Evolutionary conservation across 108 stramenopile species (phyloP), one percentile per base, ranked within the genome.

Genomic region (Fragilaria crotonensis): DNA sequence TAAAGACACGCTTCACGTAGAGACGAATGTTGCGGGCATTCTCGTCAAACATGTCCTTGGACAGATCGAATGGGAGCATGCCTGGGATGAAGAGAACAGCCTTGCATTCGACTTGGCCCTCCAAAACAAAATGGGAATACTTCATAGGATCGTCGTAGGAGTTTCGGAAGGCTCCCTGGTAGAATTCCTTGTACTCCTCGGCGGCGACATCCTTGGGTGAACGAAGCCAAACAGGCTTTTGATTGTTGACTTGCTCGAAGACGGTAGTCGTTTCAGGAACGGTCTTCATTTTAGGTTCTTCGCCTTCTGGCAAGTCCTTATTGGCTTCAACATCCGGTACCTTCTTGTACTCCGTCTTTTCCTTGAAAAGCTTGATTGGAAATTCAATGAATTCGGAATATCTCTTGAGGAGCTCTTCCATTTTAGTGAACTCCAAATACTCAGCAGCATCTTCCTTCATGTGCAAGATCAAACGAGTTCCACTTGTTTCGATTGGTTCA

Each of bases 1-100:
- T 97, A 64, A 98, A 98, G 28, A 98, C 98, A 20, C 98, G 94
- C 81, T 97, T 97, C 28, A 98, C 98, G 75, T 98, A 98, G 9
- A 98, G 75, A 31, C 92, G 89, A 63, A 98, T 88, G 53, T 89
- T 89, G 14, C 85, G 74, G 22, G 89, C 54, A 55, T 94, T 84
- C 60, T 97, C 96, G 63, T 96, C 95, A 70, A 98, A 98, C 98
- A 98, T 97, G 64, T 96, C 93, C 54, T 87, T 66, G 55, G 77
- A 81, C 51, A 98, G 64, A 71, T 98, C 98, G 65, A 94, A 97
- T 25, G 98, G 98, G 11, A 97, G 67, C 69, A 89, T 89, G 27
- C 90, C 85, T 4, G 98, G 98, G 36, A 98, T 83, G 86, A 89
- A 98, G 33, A 97, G 68, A 33, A 98, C 71, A 25, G 87, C 80